These are phyloP conservation scores for Teratosphaeria gauchensis DNA, from an alignment of 2,329 filamentous ascomycete species.

Conservation along the genomic window DNA sequence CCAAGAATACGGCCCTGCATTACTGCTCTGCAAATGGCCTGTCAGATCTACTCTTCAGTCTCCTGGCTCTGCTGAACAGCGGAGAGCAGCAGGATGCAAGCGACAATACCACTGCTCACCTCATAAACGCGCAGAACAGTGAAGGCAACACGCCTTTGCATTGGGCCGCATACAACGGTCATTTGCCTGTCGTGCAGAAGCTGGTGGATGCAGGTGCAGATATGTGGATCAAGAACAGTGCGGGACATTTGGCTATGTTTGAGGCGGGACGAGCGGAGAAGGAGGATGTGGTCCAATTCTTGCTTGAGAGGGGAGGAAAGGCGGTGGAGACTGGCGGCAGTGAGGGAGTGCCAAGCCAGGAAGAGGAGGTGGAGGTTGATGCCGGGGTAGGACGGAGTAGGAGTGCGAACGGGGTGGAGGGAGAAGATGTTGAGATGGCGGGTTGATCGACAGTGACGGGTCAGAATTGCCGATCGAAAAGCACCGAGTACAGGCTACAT, in stretches of 20 bases:
- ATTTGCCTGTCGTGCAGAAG: constrained; percentile 67
- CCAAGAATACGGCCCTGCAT: constrained; percentile 72
- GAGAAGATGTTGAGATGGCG: not conserved
- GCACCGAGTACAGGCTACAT: no score
- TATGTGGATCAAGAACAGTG: constrained; percentile 67
- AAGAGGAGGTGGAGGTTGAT: constrained; percentile 6
- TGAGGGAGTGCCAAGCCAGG: constrained; percentile 3
- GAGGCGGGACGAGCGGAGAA: constrained; percentile 42
- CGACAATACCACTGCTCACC: constrained; percentile 22
- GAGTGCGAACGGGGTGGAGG: not conserved
- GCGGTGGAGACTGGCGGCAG: constrained; percentile 22
- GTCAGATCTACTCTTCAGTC: constrained; percentile 26
- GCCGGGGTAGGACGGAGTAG: not conserved
- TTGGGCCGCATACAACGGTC: constrained; percentile 86
- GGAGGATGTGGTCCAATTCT: constrained; percentile 38
- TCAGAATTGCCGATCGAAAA: no score
- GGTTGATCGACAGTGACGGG: not conserved
- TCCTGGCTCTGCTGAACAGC: constrained; percentile 9
- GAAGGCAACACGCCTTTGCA: constrained; percentile 87
- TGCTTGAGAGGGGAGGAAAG: constrained; percentile 38
- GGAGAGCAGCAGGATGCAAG: not conserved
- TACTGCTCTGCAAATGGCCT: constrained; percentile 92
- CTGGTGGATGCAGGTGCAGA: constrained; percentile 70
- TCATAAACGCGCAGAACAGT: constrained; percentile 62
- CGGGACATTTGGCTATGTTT: constrained; percentile 58